Base-by-base conservation (phyloP, 805 yeast species). In the Candida nanaspora region DNA sequence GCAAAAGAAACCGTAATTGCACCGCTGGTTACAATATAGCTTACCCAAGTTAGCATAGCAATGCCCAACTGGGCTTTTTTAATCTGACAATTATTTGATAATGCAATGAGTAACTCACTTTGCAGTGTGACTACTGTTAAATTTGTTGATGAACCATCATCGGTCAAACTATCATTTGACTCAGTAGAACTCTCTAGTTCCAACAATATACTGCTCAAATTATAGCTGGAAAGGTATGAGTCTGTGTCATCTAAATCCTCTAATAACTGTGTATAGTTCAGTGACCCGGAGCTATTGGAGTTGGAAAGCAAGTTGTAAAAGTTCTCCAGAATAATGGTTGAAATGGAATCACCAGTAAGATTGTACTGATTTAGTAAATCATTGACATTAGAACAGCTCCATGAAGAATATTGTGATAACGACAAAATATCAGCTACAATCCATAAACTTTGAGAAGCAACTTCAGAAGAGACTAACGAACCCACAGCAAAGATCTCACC, bases 391-490 rank as follows among this genome's bases (percentile, higher is more conserved):
- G 45, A 14, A 38, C 66, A 61, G 19, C 55, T 48, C 49, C 54
- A 45, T 11, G 55, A 47, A 1, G 57, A 60, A 40, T 47, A 55
- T 28, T 48, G 39, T n/a, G 61, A 47, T 2, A 53, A 40, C 13
- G 51, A 49, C 35, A 56, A 42, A 29, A 57, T 48, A 15, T 50
- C 46, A 19, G 45, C 48, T 16, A 53, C 50, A 22, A 57, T 44
- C 50, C 54, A 53, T 26, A 50, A 40, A 4, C 55, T 53, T 47
- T 56, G 35, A 2, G 56, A 44, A 5, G 50, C 23, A 6, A 49
- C 16, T 41, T 61, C 64, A 47, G 63, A 44, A 43, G 48, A 63
- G n/a, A 65, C 46, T 23, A 69, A 49, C 19, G 34, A 31, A 8
- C 21, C 11, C 14, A 31, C 4, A 6, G 34, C 16, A 6, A 31